Evolutionary conservation across 2,329 filamentous ascomycete species (phyloP), one percentile per base, ranked within the genome.

Genomic region (Fusarium subtropicale): DNA sequence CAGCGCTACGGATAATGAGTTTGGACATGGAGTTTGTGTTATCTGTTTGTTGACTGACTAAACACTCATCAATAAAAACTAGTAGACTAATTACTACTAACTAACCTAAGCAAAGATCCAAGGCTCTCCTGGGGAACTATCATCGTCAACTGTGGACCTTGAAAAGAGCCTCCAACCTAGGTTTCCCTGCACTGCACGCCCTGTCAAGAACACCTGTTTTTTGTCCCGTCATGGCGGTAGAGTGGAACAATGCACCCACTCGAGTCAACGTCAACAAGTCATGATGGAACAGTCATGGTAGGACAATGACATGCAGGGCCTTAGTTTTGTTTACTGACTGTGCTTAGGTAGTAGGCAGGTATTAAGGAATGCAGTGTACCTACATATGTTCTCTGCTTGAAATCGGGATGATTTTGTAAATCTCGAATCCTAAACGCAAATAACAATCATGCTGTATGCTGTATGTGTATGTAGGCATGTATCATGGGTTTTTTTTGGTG

Each of bases 241-340:
- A 70, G 58, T 59, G 52, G 48, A 58, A 68, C 52, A 62, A 45
- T 36, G 46, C 62, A 66, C 47, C 61, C 62, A 60, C 61, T 54
- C 24, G 46, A 50, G 38, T 64, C 34, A 47, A 39, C 48, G 38
- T 64, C 34, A 47, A 39, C 48, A 59, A 59, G 64, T 58, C 63
- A 67, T 67, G 51, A 67, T 67, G 31, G 44, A 34, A 41, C 55
- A 38, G 60, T 66, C 30, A 51, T 38, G 54, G 64, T 62, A 69
- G 44, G 24, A 66, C 47, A 62, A 69, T 69, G 66, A 67, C 66
- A 58, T 69, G 66, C 66, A 69, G 52, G 20, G 20, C 22, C 22
- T 33, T 42, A 33, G 22, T 28, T 46, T 20, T 46, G 28, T 15
- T 20, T 22, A 46, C 20, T 46, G 28, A 22, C 18, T 16, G 26